Evolutionary conservation across 257 asterid genomes (phyloP), one percentile per base, ranked within the genome.

Genomic region (Gentiana straminea): DNA sequence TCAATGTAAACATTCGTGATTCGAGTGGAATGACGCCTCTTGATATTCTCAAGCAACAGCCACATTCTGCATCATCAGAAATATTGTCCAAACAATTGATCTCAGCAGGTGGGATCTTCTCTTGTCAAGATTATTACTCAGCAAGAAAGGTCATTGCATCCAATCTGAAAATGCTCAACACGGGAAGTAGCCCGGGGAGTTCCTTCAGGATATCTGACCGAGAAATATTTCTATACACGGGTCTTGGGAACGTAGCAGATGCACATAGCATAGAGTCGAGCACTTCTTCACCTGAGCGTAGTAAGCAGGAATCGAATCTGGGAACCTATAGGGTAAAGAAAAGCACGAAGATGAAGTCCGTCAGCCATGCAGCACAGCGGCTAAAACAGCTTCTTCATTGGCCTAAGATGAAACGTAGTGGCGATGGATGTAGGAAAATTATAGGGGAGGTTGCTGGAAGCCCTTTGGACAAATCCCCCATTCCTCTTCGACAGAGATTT

Each of bases 171-270:
- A 75, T 78, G 77, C 95, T 77, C 35, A 82, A 92, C 33, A 60
- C 77, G 13, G 94, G 97, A 8, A 70, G 69, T 61, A 87, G 95
- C 55, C 98, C 98, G 0, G 97, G 97, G 15, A 83, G 95, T 3
- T 87, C 95, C 2, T 92, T 92, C 66, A 64, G 88, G 60, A 75
- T 82, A 51, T 85, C 88, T 10, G 98, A 92, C 65, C 70, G 77
- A 0, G 94, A 92, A 64, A 84, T 92, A 50, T 83, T 92, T 51
- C 52, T 81, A 58, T 70, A 74, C 68, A 82, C 91, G 0, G 95
- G 98, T 24, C 53, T 84, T 44, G 94, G 79, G 60, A 75, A 69
- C 35, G 84, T 59, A 4, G 68, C 88, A 0, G 86, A 79, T 3
- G 80, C 76, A 41, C 33, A 58, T 54, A 85, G 77, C 49, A 62